phyloP scores from a whole-genome alignment of 805 yeast genomes.

The Ogataea wickerhamii region DNA sequence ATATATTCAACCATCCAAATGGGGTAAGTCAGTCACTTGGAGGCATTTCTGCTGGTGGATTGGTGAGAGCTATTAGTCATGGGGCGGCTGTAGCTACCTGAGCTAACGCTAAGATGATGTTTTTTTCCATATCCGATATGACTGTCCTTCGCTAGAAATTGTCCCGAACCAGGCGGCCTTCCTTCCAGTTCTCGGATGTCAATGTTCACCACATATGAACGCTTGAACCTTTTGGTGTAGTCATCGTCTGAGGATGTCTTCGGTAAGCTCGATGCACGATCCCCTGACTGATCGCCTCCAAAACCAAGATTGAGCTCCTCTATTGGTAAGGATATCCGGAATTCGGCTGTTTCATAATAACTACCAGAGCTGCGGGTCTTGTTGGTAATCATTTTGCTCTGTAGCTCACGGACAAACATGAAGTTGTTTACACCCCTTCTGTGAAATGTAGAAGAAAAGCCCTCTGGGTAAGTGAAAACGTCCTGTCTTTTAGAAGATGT shows the following conservation, averaged over 20 bases:
- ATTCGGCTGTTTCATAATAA: conserved; percentile 38
- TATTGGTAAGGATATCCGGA: conserved; percentile 40
- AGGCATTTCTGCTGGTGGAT: neutral
- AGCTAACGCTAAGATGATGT: neutral
- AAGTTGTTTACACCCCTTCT: conserved; percentile 45
- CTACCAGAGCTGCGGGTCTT: conserved; percentile 28
- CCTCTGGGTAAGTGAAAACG: conserved; percentile 41
- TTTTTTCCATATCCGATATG: conserved; percentile 2
- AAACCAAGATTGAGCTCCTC: conserved; percentile 25
- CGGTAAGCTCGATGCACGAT: too few species aligned
- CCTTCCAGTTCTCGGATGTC: conserved; percentile 42
- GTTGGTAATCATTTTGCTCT: conserved; percentile 42
- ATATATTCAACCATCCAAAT: too few species aligned
- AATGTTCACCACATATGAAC: conserved; percentile 40
- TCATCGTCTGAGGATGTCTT: conserved; percentile 13
- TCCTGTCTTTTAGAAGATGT: conserved; percentile 18
- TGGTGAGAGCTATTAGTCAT: neutral
- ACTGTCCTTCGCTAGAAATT: conserved; percentile 7
- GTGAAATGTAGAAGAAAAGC: conserved; percentile 48
- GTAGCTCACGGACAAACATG: conserved; percentile 49
- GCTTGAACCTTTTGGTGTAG: conserved; percentile 27
- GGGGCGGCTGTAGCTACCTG: neutral
- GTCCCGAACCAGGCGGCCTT: conserved; percentile 11
- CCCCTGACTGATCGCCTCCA: conserved; percentile 15
- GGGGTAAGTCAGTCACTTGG: too few species aligned